Conservation (phyloP, 805 yeast genomes). For the Priceomyces castillae region DNA sequence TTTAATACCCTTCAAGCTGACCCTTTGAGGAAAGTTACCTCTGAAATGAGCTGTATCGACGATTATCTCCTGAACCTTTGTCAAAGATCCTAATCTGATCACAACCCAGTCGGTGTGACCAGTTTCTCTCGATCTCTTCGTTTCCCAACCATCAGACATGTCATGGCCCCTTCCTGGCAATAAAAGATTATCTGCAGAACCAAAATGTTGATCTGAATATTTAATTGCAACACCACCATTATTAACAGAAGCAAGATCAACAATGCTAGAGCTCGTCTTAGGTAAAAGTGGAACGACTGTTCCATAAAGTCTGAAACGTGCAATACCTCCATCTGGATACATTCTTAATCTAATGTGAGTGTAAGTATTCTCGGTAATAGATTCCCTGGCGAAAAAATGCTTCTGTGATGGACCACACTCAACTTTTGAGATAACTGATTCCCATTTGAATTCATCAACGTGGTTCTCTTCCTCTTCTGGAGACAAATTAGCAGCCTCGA, state of each 20-base stretch:
- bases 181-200: slow-evolving; percentile 83
- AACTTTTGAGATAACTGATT: slow-evolving; percentile 57
- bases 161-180: slow-evolving; percentile 94
- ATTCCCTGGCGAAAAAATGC: slow-evolving; percentile 71
- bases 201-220: slow-evolving; percentile 90
- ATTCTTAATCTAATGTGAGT: slow-evolving; percentile 82
- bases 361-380: slow-evolving; percentile 58
- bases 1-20: slow-evolving; percentile 63
- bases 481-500: slow-evolving; percentile 60
- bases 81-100: slow-evolving; percentile 67
- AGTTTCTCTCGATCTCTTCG: slow-evolving; percentile 77
- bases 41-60: slow-evolving; percentile 92
- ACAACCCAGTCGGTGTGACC: slow-evolving; percentile 93
- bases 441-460: slow-evolving; percentile 56
- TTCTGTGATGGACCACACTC: slow-evolving; percentile 90
- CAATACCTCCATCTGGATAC: slow-evolving; percentile 99
- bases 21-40: slow-evolving; percentile 89
- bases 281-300: slow-evolving; percentile 71
- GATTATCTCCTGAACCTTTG: slow-evolving; percentile 56
- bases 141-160: slow-evolving; percentile 99
- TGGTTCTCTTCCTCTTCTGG: slow-evolving; percentile 29
- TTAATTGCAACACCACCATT: slow-evolving; percentile 88
- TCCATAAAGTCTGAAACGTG: slow-evolving; percentile 89
- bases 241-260: slow-evolving; percentile 78
- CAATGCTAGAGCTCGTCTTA: slow-evolving; percentile 36